Evolutionary conservation across 768 basidiomycete genomes (phyloP).

Genomic region (Coprinopsis marcescibilis): DNA sequence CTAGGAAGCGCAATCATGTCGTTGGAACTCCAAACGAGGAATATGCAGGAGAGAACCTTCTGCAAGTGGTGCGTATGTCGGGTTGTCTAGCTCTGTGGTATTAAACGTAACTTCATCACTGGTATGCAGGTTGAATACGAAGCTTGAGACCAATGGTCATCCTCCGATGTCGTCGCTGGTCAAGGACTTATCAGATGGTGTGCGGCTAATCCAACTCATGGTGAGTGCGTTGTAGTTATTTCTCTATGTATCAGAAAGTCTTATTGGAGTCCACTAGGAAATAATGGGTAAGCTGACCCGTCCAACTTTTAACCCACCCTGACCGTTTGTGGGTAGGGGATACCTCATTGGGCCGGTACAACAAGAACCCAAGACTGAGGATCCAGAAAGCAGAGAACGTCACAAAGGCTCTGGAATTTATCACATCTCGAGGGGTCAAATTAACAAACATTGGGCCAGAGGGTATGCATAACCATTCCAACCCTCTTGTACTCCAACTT

Average conservation of each 20-base stretch:
- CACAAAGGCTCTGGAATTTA: conserved; percentile 93
- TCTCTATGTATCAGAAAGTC: neutral
- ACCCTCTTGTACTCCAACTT: neutral
- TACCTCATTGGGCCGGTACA: conserved; percentile 90
- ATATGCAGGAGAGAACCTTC: conserved; percentile 76
- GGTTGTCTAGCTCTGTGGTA: neutral
- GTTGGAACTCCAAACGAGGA: conserved; percentile 56
- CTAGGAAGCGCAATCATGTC: conserved; percentile 31
- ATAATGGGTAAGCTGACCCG: conserved; percentile 73
- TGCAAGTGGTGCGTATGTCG: conserved; percentile 70
- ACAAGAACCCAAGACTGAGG: conserved; percentile 82
- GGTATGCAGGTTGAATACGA: conserved; percentile 81
- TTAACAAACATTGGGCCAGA: conserved; percentile 97
- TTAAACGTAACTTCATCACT: conserved; percentile 4
- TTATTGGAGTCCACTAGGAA: conserved; percentile 50
- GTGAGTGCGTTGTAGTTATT: conserved; percentile 33
- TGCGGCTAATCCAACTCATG: conserved; percentile 92
- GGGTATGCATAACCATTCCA: conserved; percentile 39
- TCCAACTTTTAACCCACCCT: too few relatives aligned
- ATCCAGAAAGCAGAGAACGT: conserved; percentile 99
- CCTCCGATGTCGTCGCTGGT: conserved; percentile 88
- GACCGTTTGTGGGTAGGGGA: conserved; percentile 57
- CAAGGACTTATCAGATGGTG: conserved; percentile 90
- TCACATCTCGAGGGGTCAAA: conserved; percentile 89
- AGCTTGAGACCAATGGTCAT: conserved; percentile 79